These are phyloP conservation scores for Malus sylvestris DNA, from an alignment of 306 rosid genomes.

Conservation along the genomic window DNA sequence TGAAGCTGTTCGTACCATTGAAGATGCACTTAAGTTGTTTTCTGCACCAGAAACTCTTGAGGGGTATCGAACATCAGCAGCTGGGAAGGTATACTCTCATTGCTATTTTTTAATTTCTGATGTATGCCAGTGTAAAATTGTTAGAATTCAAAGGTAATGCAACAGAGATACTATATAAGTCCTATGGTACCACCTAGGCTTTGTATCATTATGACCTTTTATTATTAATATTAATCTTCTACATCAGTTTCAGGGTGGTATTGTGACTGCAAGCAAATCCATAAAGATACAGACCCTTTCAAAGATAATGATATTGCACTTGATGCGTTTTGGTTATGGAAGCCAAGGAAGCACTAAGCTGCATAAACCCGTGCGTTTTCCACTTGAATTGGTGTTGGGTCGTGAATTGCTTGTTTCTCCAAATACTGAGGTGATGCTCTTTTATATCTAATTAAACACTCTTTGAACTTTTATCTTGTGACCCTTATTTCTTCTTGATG, in stretches of 20 bases:
- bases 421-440: constrained; percentile 48
- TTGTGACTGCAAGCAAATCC: constrained; percentile 76
- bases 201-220: background rate
- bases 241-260: constrained; percentile 44
- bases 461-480: background rate
- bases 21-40: constrained; percentile 81
- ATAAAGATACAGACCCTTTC: constrained; percentile 66
- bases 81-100: constrained; percentile 60
- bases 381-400: constrained; percentile 63
- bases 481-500: background rate
- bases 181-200: background rate
- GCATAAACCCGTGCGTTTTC: constrained; percentile 79
- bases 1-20: constrained; percentile 65
- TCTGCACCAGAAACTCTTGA: constrained; percentile 88
- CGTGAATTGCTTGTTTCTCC: constrained; percentile 70
- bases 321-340: constrained; percentile 92
- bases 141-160: background rate
- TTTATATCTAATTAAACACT: background rate
- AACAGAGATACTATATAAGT: background rate
- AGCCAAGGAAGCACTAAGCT: constrained; percentile 96
- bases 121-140: background rate
- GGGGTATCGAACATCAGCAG: constrained; percentile 68
- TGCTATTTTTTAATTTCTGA: background rate
- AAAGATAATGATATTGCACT: constrained; percentile 84
- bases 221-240: background rate